phyloP scores from a whole-genome alignment of 2,329 filamentous ascomycete species.

The Fusarium euwallaceae region DNA sequence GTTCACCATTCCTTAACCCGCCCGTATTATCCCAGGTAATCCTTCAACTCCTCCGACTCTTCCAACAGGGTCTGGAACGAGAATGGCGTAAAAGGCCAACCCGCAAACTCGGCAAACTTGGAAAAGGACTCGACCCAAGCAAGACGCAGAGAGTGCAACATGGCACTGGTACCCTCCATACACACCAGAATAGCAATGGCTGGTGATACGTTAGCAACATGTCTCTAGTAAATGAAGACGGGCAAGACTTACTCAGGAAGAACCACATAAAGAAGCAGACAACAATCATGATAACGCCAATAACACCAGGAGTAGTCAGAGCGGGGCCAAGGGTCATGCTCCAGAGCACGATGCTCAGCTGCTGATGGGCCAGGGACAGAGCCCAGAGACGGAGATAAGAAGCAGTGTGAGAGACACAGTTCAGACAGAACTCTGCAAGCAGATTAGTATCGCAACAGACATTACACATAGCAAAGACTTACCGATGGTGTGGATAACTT shows the following conservation, averaged over 20 bases:
- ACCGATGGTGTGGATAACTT: conserved; percentile 98
- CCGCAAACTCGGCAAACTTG: conserved; percentile 94
- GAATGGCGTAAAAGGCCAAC: conserved; percentile 88
- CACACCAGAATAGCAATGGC: conserved; percentile 79
- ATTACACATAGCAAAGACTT: conserved; percentile 54
- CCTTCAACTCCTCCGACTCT: conserved; percentile 77
- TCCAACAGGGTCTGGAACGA: conserved; percentile 88
- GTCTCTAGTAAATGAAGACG: not conserved
- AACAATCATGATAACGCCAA: conserved; percentile 85
- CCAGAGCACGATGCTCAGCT: conserved; percentile 96
- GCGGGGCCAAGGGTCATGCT: conserved; percentile 90
- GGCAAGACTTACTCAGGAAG: conserved; percentile 69
- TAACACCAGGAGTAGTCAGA: conserved; percentile 73
- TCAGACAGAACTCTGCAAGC: conserved; percentile 89
- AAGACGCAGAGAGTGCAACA: conserved; percentile 91
- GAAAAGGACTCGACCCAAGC: conserved; percentile 99
- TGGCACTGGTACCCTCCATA: conserved; percentile 96
- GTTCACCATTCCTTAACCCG: conserved; percentile 16
- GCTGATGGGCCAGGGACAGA: conserved; percentile 95
- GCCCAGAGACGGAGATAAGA: conserved; percentile 99
- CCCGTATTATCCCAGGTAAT: conserved; percentile 62
- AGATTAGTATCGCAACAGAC: conserved; percentile 47
- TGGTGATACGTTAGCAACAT: conserved; percentile 46
- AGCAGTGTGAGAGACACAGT: conserved; percentile 98
- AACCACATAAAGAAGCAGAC: conserved; percentile 92